phyloP scores from a whole-genome alignment of 2,329 filamentous ascomycete genomes.

The Tolypocladium nubicola region DNA sequence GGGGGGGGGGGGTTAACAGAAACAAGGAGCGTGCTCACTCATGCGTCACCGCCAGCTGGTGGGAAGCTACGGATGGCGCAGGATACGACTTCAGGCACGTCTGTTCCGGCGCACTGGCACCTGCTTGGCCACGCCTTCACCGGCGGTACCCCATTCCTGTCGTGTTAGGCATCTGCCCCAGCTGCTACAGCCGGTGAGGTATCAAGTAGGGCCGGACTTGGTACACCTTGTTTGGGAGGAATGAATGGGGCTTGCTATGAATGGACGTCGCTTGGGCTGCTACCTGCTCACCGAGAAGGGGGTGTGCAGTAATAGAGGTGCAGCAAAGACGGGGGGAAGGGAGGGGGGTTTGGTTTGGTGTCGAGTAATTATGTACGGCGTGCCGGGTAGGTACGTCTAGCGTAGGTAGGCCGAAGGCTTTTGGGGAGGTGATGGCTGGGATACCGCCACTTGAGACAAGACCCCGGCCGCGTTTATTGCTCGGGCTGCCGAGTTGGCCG shows the following conservation, averaged over 20 bases:
- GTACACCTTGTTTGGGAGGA: not conserved
- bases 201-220: not conserved
- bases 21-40: not conserved
- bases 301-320: not conserved
- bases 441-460: not conserved
- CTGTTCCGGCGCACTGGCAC: not conserved
- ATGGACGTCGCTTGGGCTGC: not conserved
- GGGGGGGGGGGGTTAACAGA: not conserved
- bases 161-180: not conserved
- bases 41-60: not conserved
- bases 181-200: not conserved
- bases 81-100: not conserved
- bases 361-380: not conserved
- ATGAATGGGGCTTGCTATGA: not conserved
- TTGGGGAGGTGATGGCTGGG: not conserved
- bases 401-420: not conserved
- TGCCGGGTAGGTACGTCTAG: not conserved
- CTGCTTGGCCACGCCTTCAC: not conserved
- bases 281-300: not conserved
- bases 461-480: not conserved
- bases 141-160: not conserved
- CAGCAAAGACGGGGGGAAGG: not conserved
- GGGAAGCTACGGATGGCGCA: not conserved
- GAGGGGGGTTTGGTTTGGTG: not conserved
- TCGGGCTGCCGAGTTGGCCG: constrained; percentile 1